These are phyloP conservation scores for Hordeum marinum DNA, from an alignment of 176 grass and related monocot species.

Conservation along the genomic window DNA sequence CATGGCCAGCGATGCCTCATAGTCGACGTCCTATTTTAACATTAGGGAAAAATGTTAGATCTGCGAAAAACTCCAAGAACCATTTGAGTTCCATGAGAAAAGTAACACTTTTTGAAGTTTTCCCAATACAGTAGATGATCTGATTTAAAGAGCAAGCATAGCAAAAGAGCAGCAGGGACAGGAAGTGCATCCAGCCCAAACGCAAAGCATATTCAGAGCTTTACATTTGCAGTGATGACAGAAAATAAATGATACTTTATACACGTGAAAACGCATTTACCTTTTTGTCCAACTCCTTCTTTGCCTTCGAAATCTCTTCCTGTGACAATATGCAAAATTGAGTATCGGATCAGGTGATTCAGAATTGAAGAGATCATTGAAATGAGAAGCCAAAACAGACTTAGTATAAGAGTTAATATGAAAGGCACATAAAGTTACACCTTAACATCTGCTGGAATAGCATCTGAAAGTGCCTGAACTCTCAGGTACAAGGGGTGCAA, in stretches of 20 bases:
- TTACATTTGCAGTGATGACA: background rate
- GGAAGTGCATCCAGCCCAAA: background rate
- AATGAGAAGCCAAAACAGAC: slow-evolving; percentile 3
- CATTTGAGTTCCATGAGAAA: background rate
- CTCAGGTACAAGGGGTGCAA: slow-evolving; percentile 93
- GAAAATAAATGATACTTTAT: background rate
- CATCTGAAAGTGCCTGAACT: slow-evolving; percentile 81
- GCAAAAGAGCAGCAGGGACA: background rate
- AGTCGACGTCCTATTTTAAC: slow-evolving; percentile 77
- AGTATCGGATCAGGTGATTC: slow-evolving; percentile 9
- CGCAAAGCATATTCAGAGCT: background rate
- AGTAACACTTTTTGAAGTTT: background rate
- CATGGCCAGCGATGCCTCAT: slow-evolving; percentile 69
- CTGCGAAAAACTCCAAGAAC: background rate
- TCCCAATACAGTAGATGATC: slow-evolving; percentile 6
- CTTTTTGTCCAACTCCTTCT: slow-evolving; percentile 78
- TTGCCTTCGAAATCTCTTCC: slow-evolving; percentile 72
- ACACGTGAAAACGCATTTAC: slow-evolving; percentile 36
- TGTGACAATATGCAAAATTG: slow-evolving; percentile 25
- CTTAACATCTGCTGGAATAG: slow-evolving; percentile 80
- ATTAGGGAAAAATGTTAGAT: slow-evolving; percentile 5
- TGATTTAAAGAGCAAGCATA: background rate
- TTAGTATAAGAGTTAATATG: slow-evolving; percentile 8
- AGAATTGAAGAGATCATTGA: background rate
- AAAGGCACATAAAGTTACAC: slow-evolving; percentile 31